A percentile compares a stretch with the other conserved stretches of the same genome.
These are phyloP conservation scores for Hyphopichia homilentoma DNA, from an alignment of 805 yeast genomes.

Conservation along the genomic window DNA sequence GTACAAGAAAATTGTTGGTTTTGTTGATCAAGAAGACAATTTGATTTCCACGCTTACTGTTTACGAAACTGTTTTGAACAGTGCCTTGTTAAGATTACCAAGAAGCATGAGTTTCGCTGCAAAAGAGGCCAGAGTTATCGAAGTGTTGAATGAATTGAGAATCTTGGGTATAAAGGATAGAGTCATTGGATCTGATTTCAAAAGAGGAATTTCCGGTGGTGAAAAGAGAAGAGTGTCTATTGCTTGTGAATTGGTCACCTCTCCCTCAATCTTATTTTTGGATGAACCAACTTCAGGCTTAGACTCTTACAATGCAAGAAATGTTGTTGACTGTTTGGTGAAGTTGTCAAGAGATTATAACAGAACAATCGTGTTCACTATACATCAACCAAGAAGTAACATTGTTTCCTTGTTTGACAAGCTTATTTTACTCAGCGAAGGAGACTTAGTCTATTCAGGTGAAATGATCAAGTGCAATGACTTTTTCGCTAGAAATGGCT, in stretches of 20 bases:
- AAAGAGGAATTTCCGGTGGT: slow-evolving; percentile 92
- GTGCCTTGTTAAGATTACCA: slow-evolving; percentile 87
- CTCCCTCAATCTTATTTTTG: slow-evolving; percentile 76
- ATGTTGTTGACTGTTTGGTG: slow-evolving; percentile 82
- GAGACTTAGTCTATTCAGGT: slow-evolving; percentile 85
- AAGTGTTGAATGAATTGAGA: slow-evolving; percentile 81
- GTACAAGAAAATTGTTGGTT: slow-evolving; percentile 73
- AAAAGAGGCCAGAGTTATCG: slow-evolving; percentile 76
- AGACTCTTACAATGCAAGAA: slow-evolving; percentile 89
- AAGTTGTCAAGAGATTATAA: slow-evolving; percentile 74
- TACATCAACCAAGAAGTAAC: slow-evolving; percentile 96
- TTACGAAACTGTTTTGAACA: slow-evolving; percentile 88
- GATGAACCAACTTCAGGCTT: slow-evolving; percentile 97
- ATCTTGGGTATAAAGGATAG: slow-evolving; percentile 80
- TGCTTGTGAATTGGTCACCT: slow-evolving; percentile 89
- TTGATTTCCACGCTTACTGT: slow-evolving; percentile 91
- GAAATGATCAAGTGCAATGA: slow-evolving; percentile 70
- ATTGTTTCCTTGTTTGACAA: slow-evolving; percentile 89
- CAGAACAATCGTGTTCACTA: slow-evolving; percentile 87
- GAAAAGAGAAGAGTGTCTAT: slow-evolving; percentile 89
- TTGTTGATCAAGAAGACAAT: slow-evolving; percentile 94
- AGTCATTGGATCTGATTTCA: slow-evolving; percentile 82
- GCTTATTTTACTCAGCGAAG: slow-evolving; percentile 75
- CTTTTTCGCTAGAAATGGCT: slow-evolving; percentile 73
- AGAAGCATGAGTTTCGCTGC: slow-evolving; percentile 67